Evolutionary conservation across 768 basidiomycete genomes (phyloP).

Genomic region (Boletus rufocinnamomeus): DNA sequence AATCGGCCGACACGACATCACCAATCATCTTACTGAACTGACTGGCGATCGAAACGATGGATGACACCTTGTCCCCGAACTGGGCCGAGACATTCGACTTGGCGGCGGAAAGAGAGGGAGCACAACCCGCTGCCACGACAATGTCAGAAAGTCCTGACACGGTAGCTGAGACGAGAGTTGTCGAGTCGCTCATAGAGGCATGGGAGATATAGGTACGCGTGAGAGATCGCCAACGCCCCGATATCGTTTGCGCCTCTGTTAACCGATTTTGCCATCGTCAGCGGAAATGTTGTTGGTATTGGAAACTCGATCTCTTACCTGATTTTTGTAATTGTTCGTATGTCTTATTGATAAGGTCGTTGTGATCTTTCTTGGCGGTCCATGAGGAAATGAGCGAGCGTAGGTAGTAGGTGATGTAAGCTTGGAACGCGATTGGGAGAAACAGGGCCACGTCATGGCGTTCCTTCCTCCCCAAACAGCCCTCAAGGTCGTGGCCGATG

Average conservation of each 20-base stretch:
- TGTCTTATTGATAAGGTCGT: conserved; percentile 2
- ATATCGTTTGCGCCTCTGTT: conserved; percentile 10
- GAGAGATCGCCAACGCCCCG: conserved; percentile 16
- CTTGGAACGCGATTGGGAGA: conserved; percentile 13
- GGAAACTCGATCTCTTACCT: background rate
- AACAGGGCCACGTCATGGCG: background rate
- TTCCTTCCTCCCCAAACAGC: background rate
- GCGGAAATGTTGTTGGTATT: background rate
- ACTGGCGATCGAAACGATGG: conserved; percentile 6
- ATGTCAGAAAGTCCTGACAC: no score
- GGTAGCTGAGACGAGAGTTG: background rate
- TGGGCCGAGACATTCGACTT: background rate
- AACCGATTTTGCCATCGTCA: background rate
- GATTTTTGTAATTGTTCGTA: conserved; percentile 6
- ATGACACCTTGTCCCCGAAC: conserved; percentile 4
- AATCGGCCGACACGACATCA: conserved; percentile 10
- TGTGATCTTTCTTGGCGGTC: conserved; percentile 2
- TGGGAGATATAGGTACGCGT: conserved; percentile 7
- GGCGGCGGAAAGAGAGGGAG: background rate
- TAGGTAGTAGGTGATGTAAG: conserved; percentile 5
- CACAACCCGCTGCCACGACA: no score
- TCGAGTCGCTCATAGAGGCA: background rate
- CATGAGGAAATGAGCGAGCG: conserved; percentile 10
- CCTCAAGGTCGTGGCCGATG: conserved; percentile 5
- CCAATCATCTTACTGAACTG: conserved; percentile 13